Evolutionary conservation across 2,329 filamentous ascomycete species (phyloP).

Genomic region (Orbilia ellipsospora): DNA sequence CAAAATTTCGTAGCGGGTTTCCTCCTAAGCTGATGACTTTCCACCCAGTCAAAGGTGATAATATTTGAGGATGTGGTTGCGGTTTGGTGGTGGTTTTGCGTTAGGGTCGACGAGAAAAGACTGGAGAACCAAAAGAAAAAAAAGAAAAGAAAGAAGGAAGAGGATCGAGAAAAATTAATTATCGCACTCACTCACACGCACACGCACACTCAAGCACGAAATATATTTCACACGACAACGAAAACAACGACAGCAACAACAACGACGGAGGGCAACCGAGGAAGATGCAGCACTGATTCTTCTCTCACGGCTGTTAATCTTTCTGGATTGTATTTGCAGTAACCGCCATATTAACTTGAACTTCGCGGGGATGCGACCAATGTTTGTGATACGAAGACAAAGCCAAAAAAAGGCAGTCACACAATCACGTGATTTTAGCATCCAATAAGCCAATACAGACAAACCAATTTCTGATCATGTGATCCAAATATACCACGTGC

Average conservation of each 20-base stretch:
- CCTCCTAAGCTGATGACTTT: conserved; percentile 11
- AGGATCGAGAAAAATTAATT: neutral
- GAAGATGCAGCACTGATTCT: no score
- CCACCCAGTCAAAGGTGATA: conserved; percentile 14
- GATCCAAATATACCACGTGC: no score
- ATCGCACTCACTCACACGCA: no score
- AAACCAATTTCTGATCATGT: neutral
- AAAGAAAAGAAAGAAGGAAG: conserved; percentile 17
- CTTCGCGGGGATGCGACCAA: neutral
- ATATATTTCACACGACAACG: no score
- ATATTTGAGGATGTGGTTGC: conserved; percentile 31
- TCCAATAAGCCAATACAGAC: neutral
- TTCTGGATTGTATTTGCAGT: no score
- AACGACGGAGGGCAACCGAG: no score
- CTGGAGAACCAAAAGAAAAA: conserved; percentile 3
- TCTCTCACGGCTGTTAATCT: no score
- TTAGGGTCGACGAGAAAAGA: conserved; percentile 15
- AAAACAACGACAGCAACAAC: no score
- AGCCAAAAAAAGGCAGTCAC: conserved; percentile 26
- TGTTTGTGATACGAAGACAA: neutral
- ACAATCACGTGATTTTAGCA: neutral
- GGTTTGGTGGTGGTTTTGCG: conserved; percentile 15
- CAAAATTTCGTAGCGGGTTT: no score
- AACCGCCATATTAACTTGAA: no score
- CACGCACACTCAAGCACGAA: no score